phyloP scores from a whole-genome alignment of 805 yeast genomes.

The Cyberlindnera nakhonratchasimensis region DNA sequence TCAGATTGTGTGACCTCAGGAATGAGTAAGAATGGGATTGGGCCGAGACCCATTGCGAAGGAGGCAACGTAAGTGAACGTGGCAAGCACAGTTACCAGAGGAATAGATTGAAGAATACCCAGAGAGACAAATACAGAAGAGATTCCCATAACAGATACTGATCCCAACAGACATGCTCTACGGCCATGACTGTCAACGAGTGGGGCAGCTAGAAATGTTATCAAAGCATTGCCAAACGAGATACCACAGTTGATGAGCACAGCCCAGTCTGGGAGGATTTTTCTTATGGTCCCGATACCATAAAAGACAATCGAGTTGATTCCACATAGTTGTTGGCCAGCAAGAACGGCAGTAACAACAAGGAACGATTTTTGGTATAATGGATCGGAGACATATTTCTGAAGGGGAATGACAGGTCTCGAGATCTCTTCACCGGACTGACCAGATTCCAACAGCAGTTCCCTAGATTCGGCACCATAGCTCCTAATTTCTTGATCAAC shows the following conservation, averaged over 20 bases:
- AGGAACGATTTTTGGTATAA: constrained; percentile 54
- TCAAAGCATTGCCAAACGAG: constrained; percentile 67
- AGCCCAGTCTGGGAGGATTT: constrained; percentile 68
- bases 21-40: constrained; percentile 87
- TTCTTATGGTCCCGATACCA: constrained; percentile 81
- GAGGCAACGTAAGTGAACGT: constrained; percentile 73
- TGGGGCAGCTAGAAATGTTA: constrained; percentile 72
- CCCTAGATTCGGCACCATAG: constrained; percentile 6
- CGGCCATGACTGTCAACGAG: constrained; percentile 77
- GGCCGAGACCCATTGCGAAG: constrained; percentile 92
- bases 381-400: constrained; percentile 47
- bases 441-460: constrained; percentile 4
- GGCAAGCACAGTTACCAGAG: constrained; percentile 54
- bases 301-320: constrained; percentile 90
- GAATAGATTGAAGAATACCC: constrained; percentile 52
- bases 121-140: constrained; percentile 60
- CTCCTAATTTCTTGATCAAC: constrained; percentile 21
- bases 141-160: constrained; percentile 66
- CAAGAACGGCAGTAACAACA: constrained; percentile 68
- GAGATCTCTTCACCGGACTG: neutral
- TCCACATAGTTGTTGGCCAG: constrained; percentile 90
- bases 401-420: constrained; percentile 25
- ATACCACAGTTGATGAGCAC: constrained; percentile 71
- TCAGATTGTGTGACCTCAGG: constrained; percentile 83
- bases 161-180: constrained; percentile 61